Evolutionary conservation across 345 rosid species (phyloP).

Genomic region (Barbarea vulgaris): DNA sequence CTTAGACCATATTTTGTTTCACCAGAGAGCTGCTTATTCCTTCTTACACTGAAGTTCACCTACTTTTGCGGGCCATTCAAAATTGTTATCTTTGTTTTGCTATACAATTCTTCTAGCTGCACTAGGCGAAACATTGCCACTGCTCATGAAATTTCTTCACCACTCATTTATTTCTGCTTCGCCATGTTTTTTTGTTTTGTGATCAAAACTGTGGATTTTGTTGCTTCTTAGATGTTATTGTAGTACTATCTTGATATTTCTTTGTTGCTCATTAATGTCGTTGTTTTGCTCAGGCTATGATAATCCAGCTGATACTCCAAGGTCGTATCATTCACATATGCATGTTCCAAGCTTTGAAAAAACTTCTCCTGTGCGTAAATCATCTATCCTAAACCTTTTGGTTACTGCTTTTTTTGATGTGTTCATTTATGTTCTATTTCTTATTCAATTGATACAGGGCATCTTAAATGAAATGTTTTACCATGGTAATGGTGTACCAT

Average conservation of each 20-base stretch:
- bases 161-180: conserved; percentile 12
- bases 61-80: conserved; percentile 3
- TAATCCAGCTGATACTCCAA: conserved; percentile 47
- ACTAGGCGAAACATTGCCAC: conserved; percentile 5
- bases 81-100: neutral
- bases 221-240: conserved; percentile 12
- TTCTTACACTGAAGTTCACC: neutral
- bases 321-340: conserved; percentile 36
- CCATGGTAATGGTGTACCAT: conserved; percentile 47
- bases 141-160: neutral
- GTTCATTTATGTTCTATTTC: conserved; percentile 5
- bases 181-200: neutral
- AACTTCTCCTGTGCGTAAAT: conserved; percentile 49
- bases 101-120: neutral
- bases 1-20: neutral
- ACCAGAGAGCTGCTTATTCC: neutral
- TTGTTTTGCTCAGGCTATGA: conserved; percentile 44
- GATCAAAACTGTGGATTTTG: conserved; percentile 7
- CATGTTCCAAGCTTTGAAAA: conserved; percentile 46
- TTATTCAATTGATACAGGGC: conserved; percentile 40
- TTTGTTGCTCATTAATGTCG: conserved; percentile 17
- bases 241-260: neutral
- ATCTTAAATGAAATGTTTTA: conserved; percentile 39
- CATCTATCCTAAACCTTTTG: conserved; percentile 20
- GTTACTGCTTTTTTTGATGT: conserved; percentile 12